Conservation (phyloP, 73 alveolate species). For the Paramecium pentaurelia region DNA sequence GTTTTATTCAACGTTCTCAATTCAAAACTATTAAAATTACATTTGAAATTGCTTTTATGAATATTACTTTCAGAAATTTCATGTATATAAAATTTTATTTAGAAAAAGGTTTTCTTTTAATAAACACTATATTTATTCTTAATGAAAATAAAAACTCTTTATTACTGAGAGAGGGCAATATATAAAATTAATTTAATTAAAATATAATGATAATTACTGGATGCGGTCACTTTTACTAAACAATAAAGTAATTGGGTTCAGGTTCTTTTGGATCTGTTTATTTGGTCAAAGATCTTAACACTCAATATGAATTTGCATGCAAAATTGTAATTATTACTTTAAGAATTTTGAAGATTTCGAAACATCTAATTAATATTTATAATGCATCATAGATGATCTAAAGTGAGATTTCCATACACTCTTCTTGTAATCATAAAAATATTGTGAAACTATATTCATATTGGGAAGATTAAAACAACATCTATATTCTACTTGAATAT, state of each 20-base stretch:
- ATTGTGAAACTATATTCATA: background rate
- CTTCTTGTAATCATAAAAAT: background rate
- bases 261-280: constrained; percentile 9
- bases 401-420: background rate
- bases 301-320: background rate
- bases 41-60: background rate
- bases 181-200: background rate
- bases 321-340: background rate
- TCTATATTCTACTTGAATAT: constrained; percentile 39
- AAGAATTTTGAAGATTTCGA: background rate
- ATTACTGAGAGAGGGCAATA: background rate
- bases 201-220: background rate
- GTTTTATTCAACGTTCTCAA: background rate
- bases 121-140: background rate
- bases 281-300: background rate
- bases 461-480: background rate
- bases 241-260: background rate
- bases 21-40: background rate
- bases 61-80: background rate
- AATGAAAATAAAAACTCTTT: background rate
- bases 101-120: too few relatives aligned
- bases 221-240: constrained; percentile 11
- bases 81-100: background rate
- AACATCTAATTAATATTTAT: background rate
- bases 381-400: background rate